phyloP scores from a whole-genome alignment of 129 eudicot genomes.

The Scalesia atractyloides region DNA sequence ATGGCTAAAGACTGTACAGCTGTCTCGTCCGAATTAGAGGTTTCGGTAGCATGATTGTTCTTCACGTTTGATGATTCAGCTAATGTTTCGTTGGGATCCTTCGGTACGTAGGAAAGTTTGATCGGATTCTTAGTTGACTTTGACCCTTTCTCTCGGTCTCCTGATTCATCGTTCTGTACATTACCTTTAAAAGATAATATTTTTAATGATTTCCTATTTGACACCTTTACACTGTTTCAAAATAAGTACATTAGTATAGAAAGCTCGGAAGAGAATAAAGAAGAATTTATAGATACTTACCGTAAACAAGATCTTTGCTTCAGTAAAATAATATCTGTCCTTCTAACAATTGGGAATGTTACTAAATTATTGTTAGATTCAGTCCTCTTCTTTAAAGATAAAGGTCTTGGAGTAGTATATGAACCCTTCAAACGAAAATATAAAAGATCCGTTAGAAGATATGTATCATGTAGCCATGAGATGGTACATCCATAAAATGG shows the following conservation, averaged over 20 bases:
- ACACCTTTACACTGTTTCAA: constrained; percentile 51
- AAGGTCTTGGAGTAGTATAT: constrained; percentile 52
- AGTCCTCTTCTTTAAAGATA: constrained; percentile 49
- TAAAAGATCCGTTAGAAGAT: constrained; percentile 17
- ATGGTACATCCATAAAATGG: not conserved
- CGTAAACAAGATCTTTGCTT: constrained; percentile 53
- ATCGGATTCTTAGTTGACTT: constrained; percentile 53
- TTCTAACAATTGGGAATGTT: constrained; percentile 37
- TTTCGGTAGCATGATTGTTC: constrained; percentile 33
- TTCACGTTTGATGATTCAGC: constrained; percentile 43
- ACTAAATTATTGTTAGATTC: constrained; percentile 37
- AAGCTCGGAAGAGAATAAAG: not conserved
- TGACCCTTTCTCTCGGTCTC: constrained; percentile 54
- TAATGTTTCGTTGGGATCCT: constrained; percentile 62
- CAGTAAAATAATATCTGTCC: constrained; percentile 44
- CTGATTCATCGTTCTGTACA: constrained; percentile 55
- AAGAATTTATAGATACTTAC: constrained; percentile 36
- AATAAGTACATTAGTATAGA: constrained; percentile 12
- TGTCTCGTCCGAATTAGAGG: constrained; percentile 46
- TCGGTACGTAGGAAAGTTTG: constrained; percentile 56
- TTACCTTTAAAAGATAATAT: constrained; percentile 70
- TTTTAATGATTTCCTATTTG: constrained; percentile 49
- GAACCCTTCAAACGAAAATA: constrained; percentile 59
- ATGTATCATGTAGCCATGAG: not conserved
- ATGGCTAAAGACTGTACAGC: constrained; percentile 33